phyloP scores from a whole-genome alignment of 768 basidiomycete species.

The Infundibulicybe gibba region DNA sequence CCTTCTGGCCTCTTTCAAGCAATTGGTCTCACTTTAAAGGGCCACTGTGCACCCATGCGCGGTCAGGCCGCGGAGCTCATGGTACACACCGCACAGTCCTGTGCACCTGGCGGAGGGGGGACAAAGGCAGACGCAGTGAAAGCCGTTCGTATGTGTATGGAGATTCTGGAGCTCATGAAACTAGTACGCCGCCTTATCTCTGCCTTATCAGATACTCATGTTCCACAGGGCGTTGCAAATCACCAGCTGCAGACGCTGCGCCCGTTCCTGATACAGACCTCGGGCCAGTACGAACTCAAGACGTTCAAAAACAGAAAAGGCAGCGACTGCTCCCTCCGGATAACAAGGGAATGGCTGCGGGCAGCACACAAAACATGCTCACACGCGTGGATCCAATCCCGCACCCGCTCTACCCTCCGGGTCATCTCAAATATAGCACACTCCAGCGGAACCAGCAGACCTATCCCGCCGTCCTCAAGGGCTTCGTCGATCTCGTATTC shows the following conservation, averaged over 20 bases:
- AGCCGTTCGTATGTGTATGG: slow-evolving; percentile 80
- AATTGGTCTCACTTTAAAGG: slow-evolving; percentile 82
- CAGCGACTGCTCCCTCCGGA: slow-evolving; percentile 37
- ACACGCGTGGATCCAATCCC: slow-evolving; percentile 33
- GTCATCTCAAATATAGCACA: slow-evolving; percentile 35
- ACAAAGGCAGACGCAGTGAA: slow-evolving; percentile 62
- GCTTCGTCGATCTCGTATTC: slow-evolving; percentile 66
- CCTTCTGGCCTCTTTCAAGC: slow-evolving; percentile 72
- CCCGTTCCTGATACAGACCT: slow-evolving; percentile 80
- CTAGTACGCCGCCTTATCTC: no score
- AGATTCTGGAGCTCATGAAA: slow-evolving; percentile 94
- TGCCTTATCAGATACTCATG: slow-evolving; percentile 23
- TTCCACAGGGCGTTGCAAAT: slow-evolving; percentile 85
- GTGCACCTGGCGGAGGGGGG: slow-evolving; percentile 51
- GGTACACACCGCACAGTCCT: slow-evolving; percentile 64
- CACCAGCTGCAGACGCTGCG: slow-evolving; percentile 92
- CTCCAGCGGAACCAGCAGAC: slow-evolving; percentile 52
- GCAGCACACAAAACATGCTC: slow-evolving; percentile 46
- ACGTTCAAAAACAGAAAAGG: slow-evolving; percentile 65
- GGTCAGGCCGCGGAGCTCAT: slow-evolving; percentile 81
- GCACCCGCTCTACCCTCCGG: slow-evolving; percentile 39
- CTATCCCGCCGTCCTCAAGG: slow-evolving; percentile 54
- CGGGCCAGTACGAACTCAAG: slow-evolving; percentile 76
- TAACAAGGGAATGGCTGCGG: slow-evolving; percentile 66
- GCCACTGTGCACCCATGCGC: slow-evolving; percentile 92